Evolutionary conservation across 306 rosid species (phyloP).

Genomic region (Sesbania bispinosa): DNA sequence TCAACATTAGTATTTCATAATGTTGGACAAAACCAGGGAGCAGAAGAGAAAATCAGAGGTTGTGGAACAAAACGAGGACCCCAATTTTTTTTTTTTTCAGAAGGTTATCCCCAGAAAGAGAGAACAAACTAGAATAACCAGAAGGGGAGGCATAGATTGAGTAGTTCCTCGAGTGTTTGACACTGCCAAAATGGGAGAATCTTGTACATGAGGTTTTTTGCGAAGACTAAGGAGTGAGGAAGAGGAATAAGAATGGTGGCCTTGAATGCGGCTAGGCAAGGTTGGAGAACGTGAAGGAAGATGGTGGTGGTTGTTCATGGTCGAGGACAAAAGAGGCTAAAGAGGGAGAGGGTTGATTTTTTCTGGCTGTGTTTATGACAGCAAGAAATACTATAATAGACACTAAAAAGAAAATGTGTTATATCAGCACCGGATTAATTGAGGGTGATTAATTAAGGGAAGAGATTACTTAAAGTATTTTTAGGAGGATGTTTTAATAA

Average conservation of each 20-base stretch:
- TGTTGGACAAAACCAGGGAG: background rate
- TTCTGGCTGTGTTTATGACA: too few species aligned
- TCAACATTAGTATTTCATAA: background rate
- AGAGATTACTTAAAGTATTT: too few species aligned
- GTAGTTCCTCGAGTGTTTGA: constrained; percentile 40
- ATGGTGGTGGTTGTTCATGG: too few species aligned
- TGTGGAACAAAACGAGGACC: background rate
- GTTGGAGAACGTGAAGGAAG: too few species aligned
- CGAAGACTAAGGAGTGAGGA: constrained; percentile 48
- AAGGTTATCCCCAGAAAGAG: constrained; percentile 16
- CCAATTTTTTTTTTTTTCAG: background rate
- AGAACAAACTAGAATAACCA: constrained; percentile 52
- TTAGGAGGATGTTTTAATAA: too few species aligned
- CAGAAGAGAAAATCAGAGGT: background rate
- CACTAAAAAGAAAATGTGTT: too few species aligned
- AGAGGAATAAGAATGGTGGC: constrained; percentile 27
- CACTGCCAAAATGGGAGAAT: constrained; percentile 15
- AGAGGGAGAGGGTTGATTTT: too few species aligned
- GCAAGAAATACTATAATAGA: too few species aligned
- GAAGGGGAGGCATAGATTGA: constrained; percentile 69
- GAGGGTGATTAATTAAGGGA: too few species aligned
- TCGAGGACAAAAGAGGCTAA: too few species aligned
- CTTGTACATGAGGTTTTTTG: constrained; percentile 10
- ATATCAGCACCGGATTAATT: too few species aligned
- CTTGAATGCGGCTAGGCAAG: too few species aligned